Percentiles rank a stretch among this genome's conserved stretches.
Evolutionary conservation across 352 stramenopile species (phyloP).

Genomic region (Phytophthora litchii): DNA sequence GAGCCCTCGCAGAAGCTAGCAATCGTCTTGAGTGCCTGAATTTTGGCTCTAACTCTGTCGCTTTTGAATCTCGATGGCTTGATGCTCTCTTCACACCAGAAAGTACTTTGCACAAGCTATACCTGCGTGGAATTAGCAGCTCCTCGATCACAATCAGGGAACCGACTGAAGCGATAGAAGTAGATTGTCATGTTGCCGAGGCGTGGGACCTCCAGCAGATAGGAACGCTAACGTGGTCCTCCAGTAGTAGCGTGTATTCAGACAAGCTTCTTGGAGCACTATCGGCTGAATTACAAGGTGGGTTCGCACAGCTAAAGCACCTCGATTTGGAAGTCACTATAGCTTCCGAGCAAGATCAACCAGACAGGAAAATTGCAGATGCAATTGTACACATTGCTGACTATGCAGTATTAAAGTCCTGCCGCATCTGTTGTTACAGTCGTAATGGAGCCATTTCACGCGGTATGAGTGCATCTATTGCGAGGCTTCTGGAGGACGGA

Average conservation of each 20-base stretch:
- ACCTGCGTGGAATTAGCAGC: constrained; percentile 24
- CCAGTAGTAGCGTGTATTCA: constrained; percentile 7
- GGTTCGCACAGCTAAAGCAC: constrained; percentile 55
- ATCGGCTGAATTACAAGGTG: constrained; percentile 51
- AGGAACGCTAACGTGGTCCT: constrained; percentile 42
- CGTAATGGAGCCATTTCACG: constrained; percentile 11
- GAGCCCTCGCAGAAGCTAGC: constrained; percentile 41
- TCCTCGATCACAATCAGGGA: not conserved
- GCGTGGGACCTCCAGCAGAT: constrained; percentile 60
- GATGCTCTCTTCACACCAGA: constrained; percentile 63
- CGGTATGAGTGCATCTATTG: constrained; percentile 27
- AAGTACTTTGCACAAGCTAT: constrained; percentile 49
- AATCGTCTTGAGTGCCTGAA: constrained; percentile 49
- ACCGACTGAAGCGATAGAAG: constrained; percentile 24
- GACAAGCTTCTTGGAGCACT: constrained; percentile 48
- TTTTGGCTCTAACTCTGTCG: constrained; percentile 65
- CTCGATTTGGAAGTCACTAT: constrained; percentile 45
- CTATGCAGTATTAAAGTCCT: constrained; percentile 32
- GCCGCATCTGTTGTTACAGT: constrained; percentile 14
- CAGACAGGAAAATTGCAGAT: constrained; percentile 24
- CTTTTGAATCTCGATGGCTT: constrained; percentile 43
- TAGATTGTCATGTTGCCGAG: constrained; percentile 28
- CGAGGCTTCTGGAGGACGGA: constrained; percentile 47
- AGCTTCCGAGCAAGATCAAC: constrained; percentile 6
- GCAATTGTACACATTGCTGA: constrained; percentile 27